These are phyloP conservation scores for Starmera pachycereana DNA, from an alignment of 805 yeast genomes.

Conservation along the genomic window DNA sequence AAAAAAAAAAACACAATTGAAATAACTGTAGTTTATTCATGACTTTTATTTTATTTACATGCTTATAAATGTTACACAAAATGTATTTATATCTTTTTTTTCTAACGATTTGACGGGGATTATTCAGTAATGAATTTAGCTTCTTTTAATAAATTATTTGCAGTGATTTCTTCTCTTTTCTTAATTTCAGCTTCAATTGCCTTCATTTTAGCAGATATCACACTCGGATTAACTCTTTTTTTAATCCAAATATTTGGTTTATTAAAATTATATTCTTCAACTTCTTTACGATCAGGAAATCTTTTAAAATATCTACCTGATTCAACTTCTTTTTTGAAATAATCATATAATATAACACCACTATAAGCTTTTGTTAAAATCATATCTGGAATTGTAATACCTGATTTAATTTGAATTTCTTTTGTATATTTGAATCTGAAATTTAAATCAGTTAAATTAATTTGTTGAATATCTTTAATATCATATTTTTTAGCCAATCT, in stretches of 20 bases:
- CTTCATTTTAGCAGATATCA: conserved; percentile 15
- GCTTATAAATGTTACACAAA: not conserved
- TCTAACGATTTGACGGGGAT: not conserved
- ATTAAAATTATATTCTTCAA: conserved; percentile 9
- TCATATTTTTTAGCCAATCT: conserved; percentile 4
- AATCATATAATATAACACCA: conserved; percentile 19
- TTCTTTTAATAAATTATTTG: conserved; percentile 9
- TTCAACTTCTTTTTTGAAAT: conserved; percentile 18
- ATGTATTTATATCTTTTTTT: too few species aligned
- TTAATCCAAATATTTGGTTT: conserved; percentile 16
- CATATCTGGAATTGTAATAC: conserved; percentile 28
- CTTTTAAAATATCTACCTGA: conserved; percentile 18
- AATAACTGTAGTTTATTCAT: not conserved
- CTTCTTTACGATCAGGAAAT: conserved; percentile 8
- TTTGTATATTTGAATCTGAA: conserved; percentile 26
- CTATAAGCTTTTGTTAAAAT: conserved; percentile 21
- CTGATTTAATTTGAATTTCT: conserved; percentile 25
- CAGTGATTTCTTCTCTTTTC: not conserved
- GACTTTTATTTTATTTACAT: not conserved
- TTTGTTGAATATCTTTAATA: conserved; percentile 6
- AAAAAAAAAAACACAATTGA: not conserved
- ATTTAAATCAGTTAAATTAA: conserved; percentile 17
- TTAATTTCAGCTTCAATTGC: not conserved
- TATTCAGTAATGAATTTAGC: conserved; percentile 6
- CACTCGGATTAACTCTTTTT: conserved; percentile 11